Base-by-base conservation (phyloP, 257 asterid species). In the Linaria vulgaris region DNA sequence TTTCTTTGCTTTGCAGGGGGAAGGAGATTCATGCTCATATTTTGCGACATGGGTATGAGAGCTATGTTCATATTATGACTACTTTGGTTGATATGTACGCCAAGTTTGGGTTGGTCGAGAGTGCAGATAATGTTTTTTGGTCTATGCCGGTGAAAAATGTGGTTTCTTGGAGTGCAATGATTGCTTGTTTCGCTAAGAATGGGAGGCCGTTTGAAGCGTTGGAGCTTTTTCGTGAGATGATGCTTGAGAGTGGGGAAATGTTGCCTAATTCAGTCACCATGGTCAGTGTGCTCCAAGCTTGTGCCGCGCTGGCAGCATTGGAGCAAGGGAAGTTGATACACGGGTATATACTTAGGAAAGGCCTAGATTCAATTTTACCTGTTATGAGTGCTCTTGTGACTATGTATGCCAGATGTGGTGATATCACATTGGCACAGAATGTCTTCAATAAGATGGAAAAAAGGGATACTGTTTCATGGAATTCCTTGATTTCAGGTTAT, bases 101-200 rank as follows among this genome's bases (percentile, higher is more conserved):
- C 0, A 88, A 83, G 72, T 88, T 78, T 43, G 92, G 90, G 15
- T 76, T 78, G 24, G 89, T 86, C 37, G 72, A 70, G 41, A 64
- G 53, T 74, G 95, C 98, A 0, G 61, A 65, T 17, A 68, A 46
- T 14, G 92, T 88, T 12, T 91, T 91, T 62, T 61, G 60, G 17
- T 63, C 69, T 30, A 88, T 88, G 95, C 80, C 85, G 0, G 77
- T 67, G 47, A 91, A 80, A 74, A 91, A 88, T 72, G 77, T 88
- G 60, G 97, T 91, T 59, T 88, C 97, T 59, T 91, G 97, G 97
- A 91, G 85, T 52, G 95, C 97, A 4, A 82, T 91, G 95, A 84
- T 91, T 20, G 84, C 91, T 0, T 91, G 97, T 44, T 86, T 77
- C 16, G 82, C 95, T 0, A 91, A 84, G 77, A 91, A 88, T 10